A percentile compares a stretch with the other conserved stretches of the same genome.
phyloP scores from a whole-genome alignment of 2,329 filamentous ascomycete genomes.

The Cladosporium sp. region DNA sequence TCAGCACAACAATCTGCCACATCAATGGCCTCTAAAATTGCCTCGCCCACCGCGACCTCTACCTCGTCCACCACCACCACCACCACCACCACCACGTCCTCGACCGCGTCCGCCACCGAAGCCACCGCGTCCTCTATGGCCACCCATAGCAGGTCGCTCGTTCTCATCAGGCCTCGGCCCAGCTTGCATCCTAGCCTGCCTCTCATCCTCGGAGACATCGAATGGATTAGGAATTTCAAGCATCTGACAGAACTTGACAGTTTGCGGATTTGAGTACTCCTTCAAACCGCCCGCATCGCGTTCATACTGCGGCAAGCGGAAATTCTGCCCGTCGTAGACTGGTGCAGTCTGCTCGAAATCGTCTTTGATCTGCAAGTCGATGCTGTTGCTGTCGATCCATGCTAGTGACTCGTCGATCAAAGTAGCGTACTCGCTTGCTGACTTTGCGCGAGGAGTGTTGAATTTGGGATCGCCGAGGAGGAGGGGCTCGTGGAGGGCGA shows the following conservation, averaged over 20 bases:
- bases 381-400: slow-evolving; percentile 73
- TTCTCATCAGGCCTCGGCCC: slow-evolving; percentile 55
- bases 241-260: slow-evolving; percentile 75
- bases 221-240: slow-evolving; percentile 76
- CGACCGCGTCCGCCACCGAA: slow-evolving; percentile 30
- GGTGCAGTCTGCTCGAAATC: slow-evolving; percentile 80
- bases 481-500: slow-evolving; percentile 62
- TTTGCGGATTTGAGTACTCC: slow-evolving; percentile 89
- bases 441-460: slow-evolving; percentile 55
- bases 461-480: slow-evolving; percentile 62
- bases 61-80: slow-evolving; percentile 21
- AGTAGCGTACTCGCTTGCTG: slow-evolving; percentile 60
- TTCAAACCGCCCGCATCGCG: slow-evolving; percentile 53
- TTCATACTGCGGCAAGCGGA: slow-evolving; percentile 32
- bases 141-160: slow-evolving; percentile 30
- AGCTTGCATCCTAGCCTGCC: slow-evolving; percentile 57
- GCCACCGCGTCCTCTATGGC: slow-evolving; percentile 28
- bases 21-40: slow-evolving; percentile 18
- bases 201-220: slow-evolving; percentile 71
- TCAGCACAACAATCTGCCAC: neutral
- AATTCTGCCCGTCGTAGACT: slow-evolving; percentile 51
- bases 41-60: slow-evolving; percentile 25
- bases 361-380: slow-evolving; percentile 65
- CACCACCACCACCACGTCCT: slow-evolving; percentile 1
- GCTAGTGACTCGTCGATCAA: slow-evolving; percentile 68